Conservation (phyloP, 2,329 filamentous ascomycete genomes). For the Acephala macrosclerotiorum region DNA sequence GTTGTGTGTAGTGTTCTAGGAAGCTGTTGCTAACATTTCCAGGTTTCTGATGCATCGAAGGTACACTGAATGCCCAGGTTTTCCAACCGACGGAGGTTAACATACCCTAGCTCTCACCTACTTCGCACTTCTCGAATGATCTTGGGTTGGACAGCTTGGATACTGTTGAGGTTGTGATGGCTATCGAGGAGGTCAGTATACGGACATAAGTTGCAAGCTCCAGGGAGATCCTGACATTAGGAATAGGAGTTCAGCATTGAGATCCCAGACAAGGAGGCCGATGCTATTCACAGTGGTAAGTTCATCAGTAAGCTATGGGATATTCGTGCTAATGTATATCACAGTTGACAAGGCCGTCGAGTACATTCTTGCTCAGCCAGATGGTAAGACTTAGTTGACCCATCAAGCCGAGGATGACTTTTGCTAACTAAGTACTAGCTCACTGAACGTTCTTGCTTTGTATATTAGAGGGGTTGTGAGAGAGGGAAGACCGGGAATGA, state of each 20-base stretch:
- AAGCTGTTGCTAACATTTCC: slow-evolving; percentile 34
- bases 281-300: slow-evolving; percentile 79
- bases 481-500: slow-evolving; percentile 19
- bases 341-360: slow-evolving; percentile 78
- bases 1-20: slow-evolving; percentile 38
- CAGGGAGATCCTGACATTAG: slow-evolving; percentile 37
- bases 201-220: slow-evolving; percentile 1
- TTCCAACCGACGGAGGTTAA: background rate
- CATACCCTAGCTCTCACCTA: slow-evolving; percentile 73
- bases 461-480: slow-evolving; percentile 38
- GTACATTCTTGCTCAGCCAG: slow-evolving; percentile 78
- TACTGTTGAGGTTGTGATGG: slow-evolving; percentile 99
- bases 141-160: slow-evolving; percentile 97
- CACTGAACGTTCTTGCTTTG: slow-evolving; percentile 40
- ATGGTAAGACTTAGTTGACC: slow-evolving; percentile 60
- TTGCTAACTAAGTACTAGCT: slow-evolving; percentile 37
- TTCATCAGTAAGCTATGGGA: slow-evolving; percentile 26
- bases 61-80: slow-evolving; percentile 50
- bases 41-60: slow-evolving; percentile 74
- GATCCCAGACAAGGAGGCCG: slow-evolving; percentile 82
- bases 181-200: slow-evolving; percentile 86
- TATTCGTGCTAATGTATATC: slow-evolving; percentile 35
- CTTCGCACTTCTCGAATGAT: slow-evolving; percentile 95
- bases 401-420: background rate
- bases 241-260: slow-evolving; percentile 73